Conservation (phyloP, 2,329 filamentous ascomycete genomes). For the Fusarium armeniacum region DNA sequence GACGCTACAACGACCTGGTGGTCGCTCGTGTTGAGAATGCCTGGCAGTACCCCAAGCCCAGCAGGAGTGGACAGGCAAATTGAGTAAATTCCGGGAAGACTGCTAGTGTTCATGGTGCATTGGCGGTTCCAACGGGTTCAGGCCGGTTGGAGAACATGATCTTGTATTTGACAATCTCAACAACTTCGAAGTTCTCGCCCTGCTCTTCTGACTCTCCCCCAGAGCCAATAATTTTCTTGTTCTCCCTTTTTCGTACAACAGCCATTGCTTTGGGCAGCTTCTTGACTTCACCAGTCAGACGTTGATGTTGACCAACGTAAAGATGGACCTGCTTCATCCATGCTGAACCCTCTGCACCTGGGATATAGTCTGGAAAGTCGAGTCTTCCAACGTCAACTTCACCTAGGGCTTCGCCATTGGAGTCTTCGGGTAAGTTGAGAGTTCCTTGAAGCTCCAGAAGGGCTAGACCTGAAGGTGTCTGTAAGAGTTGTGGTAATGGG, state of each 20-base stretch:
- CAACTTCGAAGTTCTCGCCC: conserved; percentile 77
- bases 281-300: conserved; percentile 90
- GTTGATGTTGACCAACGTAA: conserved; percentile 89
- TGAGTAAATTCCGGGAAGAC: not conserved
- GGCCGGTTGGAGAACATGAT: conserved; percentile 86
- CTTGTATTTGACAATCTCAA: conserved; percentile 90
- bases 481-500: conserved; percentile 84
- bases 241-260: conserved; percentile 74
- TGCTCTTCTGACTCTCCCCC: conserved; percentile 57
- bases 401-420: conserved; percentile 50
- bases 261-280: conserved; percentile 84
- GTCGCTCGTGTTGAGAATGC: no score
- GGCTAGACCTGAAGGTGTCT: conserved; percentile 90
- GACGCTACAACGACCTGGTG: not conserved
- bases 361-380: conserved; percentile 81
- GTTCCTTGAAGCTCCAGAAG: conserved; percentile 93
- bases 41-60: not conserved
- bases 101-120: conserved; percentile 47
- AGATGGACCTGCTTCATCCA: conserved; percentile 95
- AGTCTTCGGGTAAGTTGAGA: conserved; percentile 77
- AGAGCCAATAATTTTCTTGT: conserved; percentile 58
- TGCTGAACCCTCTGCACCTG: conserved; percentile 63
- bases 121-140: conserved; percentile 78
- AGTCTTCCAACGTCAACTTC: conserved; percentile 74
- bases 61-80: not conserved